phyloP scores from a whole-genome alignment of 2,329 filamentous ascomycete genomes.

The Monilinia fructigena region DNA sequence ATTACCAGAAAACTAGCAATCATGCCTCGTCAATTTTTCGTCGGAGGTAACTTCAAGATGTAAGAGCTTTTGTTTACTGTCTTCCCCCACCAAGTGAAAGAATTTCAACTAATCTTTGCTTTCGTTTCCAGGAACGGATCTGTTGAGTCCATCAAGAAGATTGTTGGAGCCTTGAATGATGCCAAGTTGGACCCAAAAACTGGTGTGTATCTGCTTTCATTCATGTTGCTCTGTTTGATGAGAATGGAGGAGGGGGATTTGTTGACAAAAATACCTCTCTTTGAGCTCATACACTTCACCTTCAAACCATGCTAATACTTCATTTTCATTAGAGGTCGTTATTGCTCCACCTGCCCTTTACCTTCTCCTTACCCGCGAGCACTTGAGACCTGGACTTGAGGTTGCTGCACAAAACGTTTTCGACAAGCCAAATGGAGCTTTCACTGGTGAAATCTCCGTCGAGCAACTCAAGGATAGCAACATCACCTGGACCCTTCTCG shows the following conservation, averaged over 20 bases:
- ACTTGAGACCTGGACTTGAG: conserved; percentile 71
- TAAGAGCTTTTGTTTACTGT: conserved; percentile 47
- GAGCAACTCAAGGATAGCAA: conserved; percentile 84
- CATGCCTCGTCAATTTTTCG: conserved; percentile 95
- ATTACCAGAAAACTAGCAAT: conserved; percentile 31
- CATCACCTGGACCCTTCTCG: conserved; percentile 87
- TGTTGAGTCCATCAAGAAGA: conserved; percentile 82
- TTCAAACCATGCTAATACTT: background rate
- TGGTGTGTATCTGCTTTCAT: conserved; percentile 52
- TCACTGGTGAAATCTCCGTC: conserved; percentile 94
- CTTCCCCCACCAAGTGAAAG: conserved; percentile 14
- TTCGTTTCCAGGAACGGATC: conserved; percentile 77
- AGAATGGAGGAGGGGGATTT: background rate
- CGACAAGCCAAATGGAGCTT: conserved; percentile 95
- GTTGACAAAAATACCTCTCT: background rate
- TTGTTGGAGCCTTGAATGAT: conserved; percentile 84
- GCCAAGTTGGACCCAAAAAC: conserved; percentile 74
- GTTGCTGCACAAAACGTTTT: conserved; percentile 96
- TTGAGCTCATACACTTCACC: background rate
- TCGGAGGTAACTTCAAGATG: conserved; percentile 99
- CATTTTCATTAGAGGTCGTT: conserved; percentile 72
- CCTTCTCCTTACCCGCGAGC: conserved; percentile 80
- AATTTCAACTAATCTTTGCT: conserved; percentile 19
- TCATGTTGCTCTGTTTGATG: conserved; percentile 10
- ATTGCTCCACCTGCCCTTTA: conserved; percentile 89